phyloP scores from a whole-genome alignment of 345 rosid genomes.

The Euphorbia peplus region DNA sequence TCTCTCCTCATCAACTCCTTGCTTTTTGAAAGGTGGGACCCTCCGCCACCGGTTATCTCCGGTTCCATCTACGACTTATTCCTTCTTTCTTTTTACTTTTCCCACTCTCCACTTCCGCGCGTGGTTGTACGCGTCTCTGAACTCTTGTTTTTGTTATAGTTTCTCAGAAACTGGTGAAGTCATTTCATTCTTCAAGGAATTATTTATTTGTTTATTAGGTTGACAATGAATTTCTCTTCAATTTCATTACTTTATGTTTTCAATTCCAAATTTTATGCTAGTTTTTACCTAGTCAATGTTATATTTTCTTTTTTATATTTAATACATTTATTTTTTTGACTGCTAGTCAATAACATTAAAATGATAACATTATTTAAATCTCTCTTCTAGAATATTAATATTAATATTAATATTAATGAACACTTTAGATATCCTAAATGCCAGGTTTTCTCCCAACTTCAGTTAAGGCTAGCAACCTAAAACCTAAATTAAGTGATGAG shows the following conservation, averaged over 20 bases:
- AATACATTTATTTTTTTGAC: not conserved
- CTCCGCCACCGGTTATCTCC: conserved; percentile 24
- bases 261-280: no score
- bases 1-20: not conserved
- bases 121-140: conserved; percentile 16
- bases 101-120: not conserved
- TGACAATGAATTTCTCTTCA: not conserved
- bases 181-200: conserved; percentile 9
- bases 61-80: conserved; percentile 51
- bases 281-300: not conserved
- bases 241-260: not conserved
- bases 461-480: not conserved
- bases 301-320: not conserved
- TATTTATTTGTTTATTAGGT: not conserved
- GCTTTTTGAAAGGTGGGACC: not conserved
- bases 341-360: not conserved
- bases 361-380: not conserved
- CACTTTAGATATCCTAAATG: not conserved
- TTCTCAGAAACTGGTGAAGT: not conserved
- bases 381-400: not conserved
- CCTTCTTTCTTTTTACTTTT: not conserved
- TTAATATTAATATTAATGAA: no score
- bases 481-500: not conserved
- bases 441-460: not conserved
- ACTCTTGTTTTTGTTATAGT: not conserved